A percentile compares a stretch with the other conserved stretches of the same genome.
These are phyloP conservation scores for Solanum lycopersicoides DNA, from an alignment of 257 asterid species.

Conservation along the genomic window DNA sequence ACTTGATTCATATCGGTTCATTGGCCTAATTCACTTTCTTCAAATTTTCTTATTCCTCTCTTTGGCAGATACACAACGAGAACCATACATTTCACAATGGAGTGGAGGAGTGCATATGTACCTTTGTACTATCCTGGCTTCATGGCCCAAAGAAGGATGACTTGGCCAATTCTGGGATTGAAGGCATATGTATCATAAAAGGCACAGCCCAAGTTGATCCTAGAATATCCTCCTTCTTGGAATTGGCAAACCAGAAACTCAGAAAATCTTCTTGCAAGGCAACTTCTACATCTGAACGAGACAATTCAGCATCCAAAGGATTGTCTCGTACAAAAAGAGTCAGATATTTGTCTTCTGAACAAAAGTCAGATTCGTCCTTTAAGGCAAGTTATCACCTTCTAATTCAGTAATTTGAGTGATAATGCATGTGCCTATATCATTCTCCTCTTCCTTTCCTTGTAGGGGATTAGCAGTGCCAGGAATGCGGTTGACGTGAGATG, in stretches of 20 bases:
- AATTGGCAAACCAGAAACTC: conserved; percentile 30
- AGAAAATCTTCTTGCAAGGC: background rate
- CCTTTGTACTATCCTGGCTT: conserved; percentile 38
- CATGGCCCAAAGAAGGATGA: conserved; percentile 44
- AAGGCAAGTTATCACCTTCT: conserved; percentile 4
- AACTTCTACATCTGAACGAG: background rate
- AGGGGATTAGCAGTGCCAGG: background rate
- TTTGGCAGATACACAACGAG: conserved; percentile 29
- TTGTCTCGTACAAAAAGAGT: background rate
- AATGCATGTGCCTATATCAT: background rate
- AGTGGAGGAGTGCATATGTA: conserved; percentile 51
- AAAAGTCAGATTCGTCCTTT: background rate
- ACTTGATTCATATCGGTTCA: background rate
- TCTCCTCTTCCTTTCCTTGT: background rate
- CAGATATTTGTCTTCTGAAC: background rate
- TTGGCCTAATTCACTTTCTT: background rate
- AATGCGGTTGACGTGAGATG: background rate
- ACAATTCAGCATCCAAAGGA: background rate
- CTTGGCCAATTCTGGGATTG: conserved; percentile 17
- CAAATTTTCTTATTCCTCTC: background rate
- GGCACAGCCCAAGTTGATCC: conserved; percentile 18
- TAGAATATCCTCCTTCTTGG: conserved; percentile 23
- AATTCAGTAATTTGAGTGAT: background rate
- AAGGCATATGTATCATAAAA: conserved; percentile 19
- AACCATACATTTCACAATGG: conserved; percentile 25